Evolutionary conservation across 805 yeast species (phyloP).

Genomic region (Saturnispora besseyi): DNA sequence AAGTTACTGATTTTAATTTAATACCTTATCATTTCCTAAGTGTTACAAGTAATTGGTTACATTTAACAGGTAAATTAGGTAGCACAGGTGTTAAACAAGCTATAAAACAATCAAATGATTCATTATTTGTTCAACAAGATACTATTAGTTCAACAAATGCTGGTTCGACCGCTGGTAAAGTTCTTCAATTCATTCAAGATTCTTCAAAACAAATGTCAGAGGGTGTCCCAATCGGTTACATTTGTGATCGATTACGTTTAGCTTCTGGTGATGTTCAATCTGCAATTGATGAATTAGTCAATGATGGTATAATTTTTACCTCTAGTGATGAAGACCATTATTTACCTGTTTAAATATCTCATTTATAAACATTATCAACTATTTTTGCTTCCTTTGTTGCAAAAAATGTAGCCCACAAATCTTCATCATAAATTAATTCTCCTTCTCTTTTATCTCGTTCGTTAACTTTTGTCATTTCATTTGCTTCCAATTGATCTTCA

Average conservation of each 20-base stretch:
- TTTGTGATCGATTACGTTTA: slow-evolving; percentile 48
- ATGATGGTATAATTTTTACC: slow-evolving; percentile 58
- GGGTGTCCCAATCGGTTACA: slow-evolving; percentile 62
- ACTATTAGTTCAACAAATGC: slow-evolving; percentile 16
- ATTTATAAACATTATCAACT: slow-evolving; percentile 12
- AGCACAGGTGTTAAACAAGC: slow-evolving; percentile 12
- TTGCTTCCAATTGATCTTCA: slow-evolving; percentile 41
- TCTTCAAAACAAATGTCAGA: slow-evolving; percentile 53
- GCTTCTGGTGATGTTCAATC: slow-evolving; percentile 40
- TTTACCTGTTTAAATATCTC: slow-evolving; percentile 36
- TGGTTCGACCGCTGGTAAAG: slow-evolving; percentile 26
- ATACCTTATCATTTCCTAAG: slow-evolving; percentile 59
- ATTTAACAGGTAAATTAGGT: slow-evolving; percentile 33
- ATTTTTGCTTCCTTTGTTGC: slow-evolving; percentile 24
- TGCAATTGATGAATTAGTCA: slow-evolving; percentile 47
- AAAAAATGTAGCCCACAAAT: slow-evolving; percentile 58
- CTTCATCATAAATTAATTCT: slow-evolving; percentile 48
- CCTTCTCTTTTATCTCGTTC: slow-evolving; percentile 45
- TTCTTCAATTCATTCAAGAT: slow-evolving; percentile 38
- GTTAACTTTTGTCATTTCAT: slow-evolving; percentile 44
- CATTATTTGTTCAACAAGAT: slow-evolving; percentile 36
- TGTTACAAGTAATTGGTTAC: slow-evolving; percentile 49
- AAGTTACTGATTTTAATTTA: slow-evolving; percentile 55
- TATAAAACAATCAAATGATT: slow-evolving; percentile 17
- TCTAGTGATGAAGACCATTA: slow-evolving; percentile 61